Conservation (phyloP, 1,284 basidiomycete species). For the Pseudozyma flocculosa region DNA sequence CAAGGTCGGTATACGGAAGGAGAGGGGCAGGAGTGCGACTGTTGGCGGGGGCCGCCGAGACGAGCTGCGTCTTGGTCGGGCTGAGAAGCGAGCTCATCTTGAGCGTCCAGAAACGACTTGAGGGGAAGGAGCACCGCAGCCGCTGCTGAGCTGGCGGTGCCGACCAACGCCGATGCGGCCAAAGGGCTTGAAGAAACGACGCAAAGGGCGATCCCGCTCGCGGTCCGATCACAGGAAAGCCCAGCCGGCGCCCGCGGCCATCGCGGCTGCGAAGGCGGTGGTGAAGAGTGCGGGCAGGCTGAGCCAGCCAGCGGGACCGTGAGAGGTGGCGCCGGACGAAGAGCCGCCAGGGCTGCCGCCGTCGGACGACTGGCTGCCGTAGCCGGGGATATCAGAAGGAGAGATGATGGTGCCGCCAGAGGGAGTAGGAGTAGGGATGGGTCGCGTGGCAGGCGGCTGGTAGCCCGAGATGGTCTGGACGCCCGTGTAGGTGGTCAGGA, state of each 20-base stretch:
- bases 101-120: too few relatives aligned
- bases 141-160: too few relatives aligned
- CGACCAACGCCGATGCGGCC: too few relatives aligned
- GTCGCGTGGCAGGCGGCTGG: constrained; percentile 24
- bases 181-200: too few relatives aligned
- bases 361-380: constrained; percentile 8
- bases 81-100: too few relatives aligned
- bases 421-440: constrained; percentile 19
- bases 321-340: not conserved
- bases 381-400: constrained; percentile 31
- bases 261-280: not conserved
- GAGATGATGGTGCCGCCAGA: constrained; percentile 37
- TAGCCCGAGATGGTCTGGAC: constrained; percentile 46
- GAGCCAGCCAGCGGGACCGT: not conserved
- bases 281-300: not conserved
- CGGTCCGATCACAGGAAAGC: too few relatives aligned
- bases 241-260: not conserved
- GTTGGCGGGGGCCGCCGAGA: too few relatives aligned
- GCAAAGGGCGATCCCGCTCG: too few relatives aligned
- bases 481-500: constrained; percentile 26
- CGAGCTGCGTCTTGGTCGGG: too few relatives aligned
- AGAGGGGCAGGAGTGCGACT: too few relatives aligned
- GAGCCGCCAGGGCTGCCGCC: not conserved
- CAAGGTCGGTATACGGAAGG: too few relatives aligned
- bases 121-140: too few relatives aligned